Base-by-base conservation (phyloP, 495 filamentous ascomycete species). In the Xylaria sp. region DNA sequence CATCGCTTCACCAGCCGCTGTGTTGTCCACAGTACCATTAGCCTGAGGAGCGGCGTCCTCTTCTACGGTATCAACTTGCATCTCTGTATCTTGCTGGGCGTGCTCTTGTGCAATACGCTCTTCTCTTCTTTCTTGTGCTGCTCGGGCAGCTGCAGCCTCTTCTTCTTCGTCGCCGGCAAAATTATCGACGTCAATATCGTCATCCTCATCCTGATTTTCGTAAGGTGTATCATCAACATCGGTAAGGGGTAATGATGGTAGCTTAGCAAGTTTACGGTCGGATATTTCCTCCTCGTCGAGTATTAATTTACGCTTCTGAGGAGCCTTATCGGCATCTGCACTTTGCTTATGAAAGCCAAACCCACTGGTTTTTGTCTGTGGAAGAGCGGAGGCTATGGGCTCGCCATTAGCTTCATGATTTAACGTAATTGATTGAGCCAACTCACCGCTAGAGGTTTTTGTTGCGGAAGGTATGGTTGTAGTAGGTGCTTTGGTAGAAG, bases 241-340 rank as follows among this genome's bases (percentile, higher is more conserved):
- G 78, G 89, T 89, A 57, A 89, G 82, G 66, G 91, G 88, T 61
- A 90, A 89, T 70, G 91, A 93, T 61, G 93, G 94, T 69, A 96
- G 89, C 82, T 91, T 93, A 85, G 94, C 93, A 69, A 97, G 86
- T 80, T 97, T 97, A 76, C 93, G 93, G 71, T 92, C 89, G 5
- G 90, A 91, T 48, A 88, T 89, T 72, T 97, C 93, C 75, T 97
- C 95, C 75, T 97, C 95, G 62, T 90, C 94, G 74, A 98, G 92
- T 66, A 93, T 92, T 33, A 97, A 81, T 70, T 90, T 91, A 37
- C 89, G 89, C 77, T 93, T 94, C 2, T 89, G 85, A 12, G 89
- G 80, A 0, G 87, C 76, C 72, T 92, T 93, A 19, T 94, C 93
- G 15, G 80, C 72, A 65, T 93, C 92, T 61, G 84, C 79, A 55